Evolutionary conservation across 331 rosid species (phyloP).

Genomic region (Acacia concinna): DNA sequence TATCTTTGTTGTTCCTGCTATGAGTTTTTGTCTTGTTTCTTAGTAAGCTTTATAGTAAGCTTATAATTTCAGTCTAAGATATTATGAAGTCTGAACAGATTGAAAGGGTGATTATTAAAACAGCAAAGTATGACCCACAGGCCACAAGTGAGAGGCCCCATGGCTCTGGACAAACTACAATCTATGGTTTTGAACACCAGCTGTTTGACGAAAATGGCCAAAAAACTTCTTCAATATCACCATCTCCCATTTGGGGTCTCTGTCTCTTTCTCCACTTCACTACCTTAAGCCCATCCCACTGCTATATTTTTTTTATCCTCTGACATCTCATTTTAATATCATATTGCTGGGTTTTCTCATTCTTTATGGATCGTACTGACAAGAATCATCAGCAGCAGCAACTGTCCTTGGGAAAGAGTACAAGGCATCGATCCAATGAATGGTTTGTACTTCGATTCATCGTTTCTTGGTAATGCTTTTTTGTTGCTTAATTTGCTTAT

Average conservation of each 20-base stretch:
- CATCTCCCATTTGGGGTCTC: slow-evolving; percentile 51
- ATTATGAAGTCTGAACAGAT: slow-evolving; percentile 27
- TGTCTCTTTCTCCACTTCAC: slow-evolving; percentile 57
- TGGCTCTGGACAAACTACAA: slow-evolving; percentile 75
- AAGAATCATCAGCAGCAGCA: slow-evolving; percentile 74
- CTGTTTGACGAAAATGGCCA: slow-evolving; percentile 72
- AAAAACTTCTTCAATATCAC: slow-evolving; percentile 50
- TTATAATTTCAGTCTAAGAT: too few relatives aligned
- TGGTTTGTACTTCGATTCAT: slow-evolving; percentile 59
- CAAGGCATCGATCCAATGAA: slow-evolving; percentile 74
- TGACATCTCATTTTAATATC: slow-evolving; percentile 42
- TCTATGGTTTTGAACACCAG: slow-evolving; percentile 69
- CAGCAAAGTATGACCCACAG: slow-evolving; percentile 73
- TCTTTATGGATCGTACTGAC: slow-evolving; percentile 70
- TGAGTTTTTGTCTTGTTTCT: neutral
- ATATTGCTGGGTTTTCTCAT: slow-evolving; percentile 26
- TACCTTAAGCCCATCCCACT: slow-evolving; percentile 46
- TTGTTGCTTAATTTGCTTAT: slow-evolving; percentile 4
- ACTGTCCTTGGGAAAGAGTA: slow-evolving; percentile 61
- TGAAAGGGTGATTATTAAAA: slow-evolving; percentile 14
- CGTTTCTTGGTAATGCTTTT: neutral
- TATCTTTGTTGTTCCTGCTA: neutral
- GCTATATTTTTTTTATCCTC: slow-evolving; percentile 33
- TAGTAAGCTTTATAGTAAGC: too few relatives aligned
- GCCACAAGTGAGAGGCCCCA: slow-evolving; percentile 68